phyloP scores from a whole-genome alignment of 331 rosid species.

The Prunus yedoensis region DNA sequence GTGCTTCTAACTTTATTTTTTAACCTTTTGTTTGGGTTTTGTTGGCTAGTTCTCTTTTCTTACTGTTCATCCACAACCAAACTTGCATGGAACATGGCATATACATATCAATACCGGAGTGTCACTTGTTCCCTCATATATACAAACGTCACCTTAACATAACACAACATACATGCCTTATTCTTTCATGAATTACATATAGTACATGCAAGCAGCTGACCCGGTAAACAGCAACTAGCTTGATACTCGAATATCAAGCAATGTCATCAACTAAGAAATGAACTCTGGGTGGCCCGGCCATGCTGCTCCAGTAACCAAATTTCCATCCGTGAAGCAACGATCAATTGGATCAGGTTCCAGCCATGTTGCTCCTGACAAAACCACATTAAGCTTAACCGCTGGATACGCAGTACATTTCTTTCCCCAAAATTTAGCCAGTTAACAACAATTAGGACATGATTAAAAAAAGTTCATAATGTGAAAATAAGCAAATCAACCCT shows the following conservation, averaged over 20 bases:
- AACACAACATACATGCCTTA: background rate
- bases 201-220: background rate
- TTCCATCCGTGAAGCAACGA: constrained; percentile 85
- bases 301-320: constrained; percentile 88
- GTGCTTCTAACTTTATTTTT: no score
- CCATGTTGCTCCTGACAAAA: constrained; percentile 75
- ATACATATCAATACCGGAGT: background rate
- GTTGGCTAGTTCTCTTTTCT: no score
- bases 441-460: no score
- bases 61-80: no score
- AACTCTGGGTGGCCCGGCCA: constrained; percentile 93
- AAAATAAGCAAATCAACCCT: no score
- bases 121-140: no score
- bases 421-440: no score
- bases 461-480: no score
- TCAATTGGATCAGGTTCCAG: constrained; percentile 82
- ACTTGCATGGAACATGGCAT: no score
- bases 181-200: no score
- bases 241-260: constrained; percentile 60
- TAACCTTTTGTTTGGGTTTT: no score
- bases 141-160: no score
- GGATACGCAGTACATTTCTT: constrained; percentile 24
- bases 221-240: constrained; percentile 32
- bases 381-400: constrained; percentile 82
- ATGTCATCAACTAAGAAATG: constrained; percentile 68